Base-by-base conservation (phyloP, 2,329 filamentous ascomycete genomes). In the Ascochyta fabae region DNA sequence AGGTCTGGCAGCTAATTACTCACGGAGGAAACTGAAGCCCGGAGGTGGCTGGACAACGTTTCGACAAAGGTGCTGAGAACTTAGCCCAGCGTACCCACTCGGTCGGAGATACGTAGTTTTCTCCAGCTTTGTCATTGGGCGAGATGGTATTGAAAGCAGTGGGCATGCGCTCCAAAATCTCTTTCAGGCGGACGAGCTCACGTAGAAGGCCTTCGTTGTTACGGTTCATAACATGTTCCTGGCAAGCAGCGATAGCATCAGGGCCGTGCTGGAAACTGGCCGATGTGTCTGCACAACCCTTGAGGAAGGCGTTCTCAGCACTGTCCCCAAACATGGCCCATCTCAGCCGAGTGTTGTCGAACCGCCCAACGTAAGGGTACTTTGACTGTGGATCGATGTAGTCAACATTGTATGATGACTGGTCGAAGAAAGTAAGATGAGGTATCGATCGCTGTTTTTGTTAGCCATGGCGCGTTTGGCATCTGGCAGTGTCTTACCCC, bases 361-460 rank as follows among this genome's bases (percentile, higher is more conserved):
- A 67, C 13, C 66, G 59, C 12, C 64, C 66, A 27, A 67, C 71
- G 49, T 84, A 85, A 3, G 82, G 82, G 38, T 79, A 77, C 0
- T 64, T 78, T 0, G 81, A 82, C 1, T 76, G 81, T 1, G 77
- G 74, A 50, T 84, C 81, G 22, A 76, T 74, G 50, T 83, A 75
- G 63, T 79, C 80, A 53, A 83, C 73, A 53, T 84, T 84, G 65
- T 83, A 83, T 0, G 80, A 83, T 1, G 81, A 79, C 62, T 84
- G 81, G 55, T 84, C 83, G 15, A 80, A 80, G 58, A 84, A 84
- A 0, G 80, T 80, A 13, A 84, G 75, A 60, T 84, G 81, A 0
- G 82, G 82, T 6, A 85, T 75, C 0, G 81, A 75, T n/a, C 82
- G 72, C 22, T 26, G n/a, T 5, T 24, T 2, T 8, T 27, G 43